These are phyloP conservation scores for Eucalyptus marginata DNA, from an alignment of 345 rosid species.

Conservation along the genomic window DNA sequence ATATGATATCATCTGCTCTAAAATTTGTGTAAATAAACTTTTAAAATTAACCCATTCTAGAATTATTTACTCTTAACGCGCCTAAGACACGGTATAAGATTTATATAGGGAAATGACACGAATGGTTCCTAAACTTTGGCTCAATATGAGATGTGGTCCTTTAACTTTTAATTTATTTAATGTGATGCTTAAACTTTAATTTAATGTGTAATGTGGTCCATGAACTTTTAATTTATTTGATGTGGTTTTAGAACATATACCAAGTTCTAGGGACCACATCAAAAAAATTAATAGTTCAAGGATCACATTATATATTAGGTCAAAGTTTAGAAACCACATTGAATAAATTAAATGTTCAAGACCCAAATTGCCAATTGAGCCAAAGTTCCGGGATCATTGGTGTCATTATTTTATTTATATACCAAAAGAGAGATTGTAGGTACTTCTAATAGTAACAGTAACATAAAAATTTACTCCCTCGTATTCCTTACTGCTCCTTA, in stretches of 20 bases:
- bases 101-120: too few relatives aligned
- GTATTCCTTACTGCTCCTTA: background rate
- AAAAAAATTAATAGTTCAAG: background rate
- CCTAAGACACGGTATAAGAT: too few relatives aligned
- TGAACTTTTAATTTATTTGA: too few relatives aligned
- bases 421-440: background rate
- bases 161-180: too few relatives aligned
- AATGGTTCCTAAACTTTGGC: too few relatives aligned
- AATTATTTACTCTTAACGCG: too few relatives aligned
- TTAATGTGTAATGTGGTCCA: rapidly evolving
- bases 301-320: background rate
- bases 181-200: too few relatives aligned
- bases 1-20: too few relatives aligned
- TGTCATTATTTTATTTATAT: background rate
- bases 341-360: background rate
- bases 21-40: too few relatives aligned
- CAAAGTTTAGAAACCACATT: rapidly evolving
- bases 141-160: too few relatives aligned
- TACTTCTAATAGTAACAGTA: background rate
- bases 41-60: too few relatives aligned
- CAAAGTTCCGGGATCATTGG: background rate
- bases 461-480: background rate
- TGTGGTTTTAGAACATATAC: too few relatives aligned
- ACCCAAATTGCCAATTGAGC: background rate
- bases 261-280: background rate